phyloP scores from a whole-genome alignment of 352 stramenopile genomes.

The Saprolegnia parasitica region DNA sequence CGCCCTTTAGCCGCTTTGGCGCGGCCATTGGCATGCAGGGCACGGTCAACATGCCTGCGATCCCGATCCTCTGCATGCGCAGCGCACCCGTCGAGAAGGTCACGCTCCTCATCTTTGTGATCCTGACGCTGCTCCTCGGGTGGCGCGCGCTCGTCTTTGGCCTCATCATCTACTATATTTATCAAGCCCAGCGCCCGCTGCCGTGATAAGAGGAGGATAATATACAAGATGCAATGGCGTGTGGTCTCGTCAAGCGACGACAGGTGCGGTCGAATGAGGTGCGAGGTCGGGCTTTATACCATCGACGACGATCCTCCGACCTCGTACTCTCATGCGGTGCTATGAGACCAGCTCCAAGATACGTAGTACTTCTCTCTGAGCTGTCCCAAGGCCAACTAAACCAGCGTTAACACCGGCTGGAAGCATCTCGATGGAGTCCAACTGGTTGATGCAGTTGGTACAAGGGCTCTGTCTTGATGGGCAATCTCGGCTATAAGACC shows the following conservation, averaged over 20 bases:
- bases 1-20: conserved; percentile 33
- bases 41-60: conserved; percentile 49
- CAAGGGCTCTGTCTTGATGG: no score
- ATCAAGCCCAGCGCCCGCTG: conserved; percentile 7
- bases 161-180: conserved; percentile 38
- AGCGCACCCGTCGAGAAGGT: conserved; percentile 63
- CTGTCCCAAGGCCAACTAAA: no score
- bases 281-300: no score
- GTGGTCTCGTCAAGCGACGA: background rate
- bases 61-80: conserved; percentile 44
- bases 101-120: conserved; percentile 47
- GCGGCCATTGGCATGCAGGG: conserved; percentile 58
- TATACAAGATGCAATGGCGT: background rate
- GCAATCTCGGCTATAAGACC: no score
- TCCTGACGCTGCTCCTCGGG: conserved; percentile 58
- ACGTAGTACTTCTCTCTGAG: no score
- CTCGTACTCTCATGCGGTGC: no score
- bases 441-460: no score
- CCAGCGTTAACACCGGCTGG: no score
- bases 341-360: no score
- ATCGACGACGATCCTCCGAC: background rate
- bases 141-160: conserved; percentile 71
- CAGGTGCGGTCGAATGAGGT: no score
- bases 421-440: no score
- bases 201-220: background rate